Evolutionary conservation across 1,139 yeast genomes (phyloP), one percentile per base, ranked within the genome.

Genomic region (Entelexis paramagnoliae): DNA sequence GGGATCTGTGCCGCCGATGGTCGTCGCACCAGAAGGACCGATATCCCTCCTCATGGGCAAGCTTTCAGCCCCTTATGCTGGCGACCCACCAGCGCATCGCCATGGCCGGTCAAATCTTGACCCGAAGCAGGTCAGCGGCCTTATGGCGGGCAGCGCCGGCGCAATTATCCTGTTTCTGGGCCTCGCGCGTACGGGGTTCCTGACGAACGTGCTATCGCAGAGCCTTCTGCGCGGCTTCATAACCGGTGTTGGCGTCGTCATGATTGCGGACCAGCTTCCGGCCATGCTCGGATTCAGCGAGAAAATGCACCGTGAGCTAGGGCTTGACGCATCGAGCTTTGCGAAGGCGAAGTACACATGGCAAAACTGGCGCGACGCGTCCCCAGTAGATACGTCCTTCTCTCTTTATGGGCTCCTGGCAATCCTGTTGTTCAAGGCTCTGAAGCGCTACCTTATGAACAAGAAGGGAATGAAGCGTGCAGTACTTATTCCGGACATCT

Each of bases 11-110:
- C 97, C 97, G 0, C 94, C 84, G 63, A 85, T 91, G 95, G 83
- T 89, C 51, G 95, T 89, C 8, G 97, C 97, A 0, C 98, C 98
- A 0, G 98, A 91, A 64, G 93, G 91, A 9, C 95, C 97, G 1
- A 83, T 89, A 29, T 84, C 95, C 1, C 73, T 91, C 64, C 83
- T 91, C 41, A 86, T 91, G 2, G 97, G 97, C 3, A 95, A 87
- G 64, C 88, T 93, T 0, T 82, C 88, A n/a, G 87, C 84, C 57
- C 71, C 71, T 1, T 68, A 66, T 33, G 51, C 58, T 29, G 57
- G 56, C n/a, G 61, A 58, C 29, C 50, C 50, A 7, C 33, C 42
- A 2, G 45, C 38, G 1, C 55, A 49, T 29, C 39, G 32, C 17
- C 49, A 50, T 22, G 55, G 55, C n/a, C 45, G 59, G 14, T 54